A percentile compares a stretch with the other conserved stretches of the same genome.
These are phyloP conservation scores for Diaporthe destruens DNA, from an alignment of 2,329 filamentous ascomycete species.

Conservation along the genomic window DNA sequence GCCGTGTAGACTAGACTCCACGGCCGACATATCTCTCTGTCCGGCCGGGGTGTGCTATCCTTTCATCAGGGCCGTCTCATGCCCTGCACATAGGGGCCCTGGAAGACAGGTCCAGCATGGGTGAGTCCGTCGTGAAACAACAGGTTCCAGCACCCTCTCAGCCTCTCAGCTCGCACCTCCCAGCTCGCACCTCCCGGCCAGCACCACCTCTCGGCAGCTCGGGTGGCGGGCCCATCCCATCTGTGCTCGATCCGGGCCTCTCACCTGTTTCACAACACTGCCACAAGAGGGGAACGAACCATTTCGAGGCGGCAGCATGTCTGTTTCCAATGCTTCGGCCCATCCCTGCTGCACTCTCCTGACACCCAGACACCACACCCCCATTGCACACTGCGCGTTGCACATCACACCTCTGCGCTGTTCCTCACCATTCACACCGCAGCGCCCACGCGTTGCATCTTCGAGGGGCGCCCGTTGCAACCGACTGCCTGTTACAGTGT, in stretches of 20 bases:
- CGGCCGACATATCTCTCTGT: constrained; percentile 8
- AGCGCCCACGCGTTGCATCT: neutral
- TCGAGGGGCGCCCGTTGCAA: neutral
- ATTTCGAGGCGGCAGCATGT: constrained; percentile 22
- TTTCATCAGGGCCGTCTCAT: constrained; percentile 15
- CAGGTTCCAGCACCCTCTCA: constrained; percentile 27
- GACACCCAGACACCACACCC: constrained; percentile 29
- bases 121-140: constrained; percentile 42
- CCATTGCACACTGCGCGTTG: neutral
- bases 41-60: constrained; percentile 22
- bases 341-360: constrained; percentile 30
- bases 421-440: neutral
- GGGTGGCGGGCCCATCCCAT: constrained; percentile 32
- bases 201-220: neutral
- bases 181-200: too few species aligned
- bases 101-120: constrained; percentile 40
- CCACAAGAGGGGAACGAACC: constrained; percentile 41
- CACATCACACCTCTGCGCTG: neutral
- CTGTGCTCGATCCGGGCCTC: constrained; percentile 40
- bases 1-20: neutral
- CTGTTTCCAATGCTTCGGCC: constrained; percentile 20
- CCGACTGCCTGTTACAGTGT: constrained; percentile 13
- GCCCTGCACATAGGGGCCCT: constrained; percentile 25
- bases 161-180: constrained; percentile 3
- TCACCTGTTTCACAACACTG: constrained; percentile 42